Percentiles rank a stretch among this genome's conserved stretches.
These are phyloP conservation scores for Fomitopsis palustris DNA, from an alignment of 1,284 basidiomycete species.

Conservation along the genomic window DNA sequence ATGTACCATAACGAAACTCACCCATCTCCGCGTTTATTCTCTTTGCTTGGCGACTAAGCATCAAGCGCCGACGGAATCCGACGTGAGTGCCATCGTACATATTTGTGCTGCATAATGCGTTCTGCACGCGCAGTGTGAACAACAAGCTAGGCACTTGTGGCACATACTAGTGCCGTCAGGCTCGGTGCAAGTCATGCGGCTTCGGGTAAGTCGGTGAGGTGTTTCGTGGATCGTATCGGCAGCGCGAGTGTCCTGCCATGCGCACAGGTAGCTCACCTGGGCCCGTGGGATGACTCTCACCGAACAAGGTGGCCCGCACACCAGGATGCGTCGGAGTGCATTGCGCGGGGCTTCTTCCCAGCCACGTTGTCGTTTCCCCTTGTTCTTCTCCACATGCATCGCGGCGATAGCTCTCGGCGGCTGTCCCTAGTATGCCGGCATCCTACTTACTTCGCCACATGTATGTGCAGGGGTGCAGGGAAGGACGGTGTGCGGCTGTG, in stretches of 20 bases:
- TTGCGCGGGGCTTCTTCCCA: not conserved
- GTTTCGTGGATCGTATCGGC: not conserved
- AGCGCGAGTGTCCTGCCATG: not conserved
- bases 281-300: not conserved
- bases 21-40: no score
- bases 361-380: not conserved
- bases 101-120: not conserved
- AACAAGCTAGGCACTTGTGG: not conserved
- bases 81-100: not conserved
- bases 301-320: not conserved
- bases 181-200: not conserved
- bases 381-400: not conserved
- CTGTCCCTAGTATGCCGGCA: not conserved
- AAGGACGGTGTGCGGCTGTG: not conserved
- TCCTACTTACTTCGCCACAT: not conserved
- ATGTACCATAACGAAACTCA: not conserved
- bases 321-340: not conserved
- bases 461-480: not conserved
- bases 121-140: not conserved
- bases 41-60: not conserved
- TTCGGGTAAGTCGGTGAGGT: not conserved
- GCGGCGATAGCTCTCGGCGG: not conserved
- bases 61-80: not conserved
- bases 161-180: not conserved
- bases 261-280: not conserved